Evolutionary conservation across 345 rosid genomes (phyloP), one percentile per base, ranked within the genome.

Genomic region (Boechera divaricarpa): DNA sequence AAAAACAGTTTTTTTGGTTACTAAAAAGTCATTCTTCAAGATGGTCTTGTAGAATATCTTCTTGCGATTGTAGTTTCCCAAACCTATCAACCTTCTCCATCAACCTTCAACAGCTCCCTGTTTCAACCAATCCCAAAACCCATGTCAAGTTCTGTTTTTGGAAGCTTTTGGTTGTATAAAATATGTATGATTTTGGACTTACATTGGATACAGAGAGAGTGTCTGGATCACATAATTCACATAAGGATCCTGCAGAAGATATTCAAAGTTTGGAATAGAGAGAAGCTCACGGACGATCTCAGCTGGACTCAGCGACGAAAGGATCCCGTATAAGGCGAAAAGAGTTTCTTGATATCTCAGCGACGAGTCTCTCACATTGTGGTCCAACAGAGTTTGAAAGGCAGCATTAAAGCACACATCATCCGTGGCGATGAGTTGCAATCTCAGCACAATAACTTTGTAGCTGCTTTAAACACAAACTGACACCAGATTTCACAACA

Each of bases 151-250:
- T 29, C 1, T 18, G 62, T 55, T 32, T 21, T 35, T 3, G 16
- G 36, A 59, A 72, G 21, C 54, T 61, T 38, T 38, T 38, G 11
- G 41, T 8, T 38, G 0, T 47, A 28, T 49, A 31, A 16, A 24
- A 29, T n/a, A 49, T 12, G 1, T 51, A 38, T 7, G 13, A 66
- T 10, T 48, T 38, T 33, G 33, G 70, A 69, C 31, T 8, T 11
- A 86, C 90, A 87, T 87, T 86, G 54, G 89, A 79, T 26, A 85
- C 86, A n/a, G 85, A 53, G 49, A 91, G 77, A 29, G 92, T 60
- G 91, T 81, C 60, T 89, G 91, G 60, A 91, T 81, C 44, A 91
- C 97, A 78, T 91, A 91, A 78, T 91, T 91, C 69, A 89, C 94
- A 49, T 70, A 89, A 35, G 92, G 94, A 75, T 91, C 89, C 48